These are phyloP conservation scores for Aspergillus steynii DNA, from an alignment of 495 filamentous ascomycete species.

Conservation along the genomic window DNA sequence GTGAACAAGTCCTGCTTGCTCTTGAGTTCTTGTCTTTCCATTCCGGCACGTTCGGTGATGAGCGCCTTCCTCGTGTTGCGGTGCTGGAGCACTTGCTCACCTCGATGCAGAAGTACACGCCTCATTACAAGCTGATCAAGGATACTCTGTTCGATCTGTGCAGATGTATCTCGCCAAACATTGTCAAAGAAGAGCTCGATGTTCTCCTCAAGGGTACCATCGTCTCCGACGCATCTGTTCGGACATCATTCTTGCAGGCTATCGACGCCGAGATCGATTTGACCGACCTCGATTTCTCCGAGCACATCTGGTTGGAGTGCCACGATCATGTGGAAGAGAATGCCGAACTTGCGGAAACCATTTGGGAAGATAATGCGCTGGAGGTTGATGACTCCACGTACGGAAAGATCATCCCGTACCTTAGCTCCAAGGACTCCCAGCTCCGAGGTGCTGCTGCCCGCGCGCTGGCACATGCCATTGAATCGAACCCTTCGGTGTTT, in stretches of 20 bases:
- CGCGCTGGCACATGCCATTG: slow-evolving; percentile 72
- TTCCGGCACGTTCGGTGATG: slow-evolving; percentile 68
- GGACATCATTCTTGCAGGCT: slow-evolving; percentile 85
- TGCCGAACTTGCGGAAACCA: slow-evolving; percentile 73
- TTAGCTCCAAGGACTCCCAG: slow-evolving; percentile 74
- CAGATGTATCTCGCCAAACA: slow-evolving; percentile 74
- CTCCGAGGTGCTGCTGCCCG: slow-evolving; percentile 81
- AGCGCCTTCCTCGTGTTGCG: slow-evolving; percentile 71
- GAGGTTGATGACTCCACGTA: slow-evolving; percentile 66
- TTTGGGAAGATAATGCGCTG: slow-evolving; percentile 93
- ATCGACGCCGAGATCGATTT: slow-evolving; percentile 90
- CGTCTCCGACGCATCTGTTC: slow-evolving; percentile 73
- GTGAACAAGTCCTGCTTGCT: slow-evolving; percentile 85
- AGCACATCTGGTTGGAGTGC: slow-evolving; percentile 89
- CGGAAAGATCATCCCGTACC: slow-evolving; percentile 69
- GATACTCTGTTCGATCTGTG: slow-evolving; percentile 86
- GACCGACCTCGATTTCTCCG: slow-evolving; percentile 78
- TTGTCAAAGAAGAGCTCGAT: slow-evolving; percentile 65
- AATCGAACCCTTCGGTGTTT: slow-evolving; percentile 57
- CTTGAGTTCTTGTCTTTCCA: slow-evolving; percentile 92
- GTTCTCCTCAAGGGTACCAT: slow-evolving; percentile 73
- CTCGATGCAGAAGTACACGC: slow-evolving; percentile 84
- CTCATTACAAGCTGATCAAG: slow-evolving; percentile 92
- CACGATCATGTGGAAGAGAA: slow-evolving; percentile 93
- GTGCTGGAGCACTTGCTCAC: slow-evolving; percentile 67